phyloP scores from a whole-genome alignment of 2,329 filamentous ascomycete genomes.

The Diaporthe sp. region DNA sequence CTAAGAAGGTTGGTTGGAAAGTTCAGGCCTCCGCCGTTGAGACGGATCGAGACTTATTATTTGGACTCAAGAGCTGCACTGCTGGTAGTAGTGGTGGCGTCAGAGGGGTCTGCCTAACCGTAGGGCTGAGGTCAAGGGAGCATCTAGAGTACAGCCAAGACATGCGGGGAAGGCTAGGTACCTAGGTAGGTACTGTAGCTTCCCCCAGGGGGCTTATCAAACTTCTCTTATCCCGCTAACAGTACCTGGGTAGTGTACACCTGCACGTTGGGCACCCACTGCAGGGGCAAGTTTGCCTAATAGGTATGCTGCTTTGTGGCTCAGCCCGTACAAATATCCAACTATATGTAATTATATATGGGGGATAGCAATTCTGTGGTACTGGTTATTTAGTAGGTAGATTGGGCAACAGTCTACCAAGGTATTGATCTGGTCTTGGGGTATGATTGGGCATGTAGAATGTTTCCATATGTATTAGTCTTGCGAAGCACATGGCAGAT shows the following conservation, averaged over 20 bases:
- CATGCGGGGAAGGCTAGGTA: slow-evolving; percentile 31
- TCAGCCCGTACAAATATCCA: background rate
- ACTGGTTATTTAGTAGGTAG: background rate
- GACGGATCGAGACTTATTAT: background rate
- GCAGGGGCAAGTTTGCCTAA: background rate
- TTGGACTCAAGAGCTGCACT: background rate
- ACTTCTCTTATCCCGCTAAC: background rate
- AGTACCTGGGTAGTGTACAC: background rate
- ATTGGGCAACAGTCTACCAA: background rate
- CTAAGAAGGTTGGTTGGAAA: background rate
- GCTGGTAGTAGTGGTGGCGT: slow-evolving; percentile 32
- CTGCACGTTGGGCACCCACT: background rate
- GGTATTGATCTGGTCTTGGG: background rate
- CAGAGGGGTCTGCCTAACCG: slow-evolving; percentile 37
- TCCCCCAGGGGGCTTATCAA: background rate
- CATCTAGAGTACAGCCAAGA: background rate
- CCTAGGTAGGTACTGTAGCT: background rate
- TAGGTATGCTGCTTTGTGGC: background rate
- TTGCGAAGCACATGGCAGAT: background rate
- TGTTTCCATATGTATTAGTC: background rate
- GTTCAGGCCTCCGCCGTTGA: background rate
- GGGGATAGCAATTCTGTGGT: background rate
- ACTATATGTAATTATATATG: background rate
- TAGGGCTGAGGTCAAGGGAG: slow-evolving; percentile 39
- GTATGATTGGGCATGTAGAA: background rate